Base-by-base conservation (phyloP, 805 yeast species). In the Metschnikowia amazonensis region DNA sequence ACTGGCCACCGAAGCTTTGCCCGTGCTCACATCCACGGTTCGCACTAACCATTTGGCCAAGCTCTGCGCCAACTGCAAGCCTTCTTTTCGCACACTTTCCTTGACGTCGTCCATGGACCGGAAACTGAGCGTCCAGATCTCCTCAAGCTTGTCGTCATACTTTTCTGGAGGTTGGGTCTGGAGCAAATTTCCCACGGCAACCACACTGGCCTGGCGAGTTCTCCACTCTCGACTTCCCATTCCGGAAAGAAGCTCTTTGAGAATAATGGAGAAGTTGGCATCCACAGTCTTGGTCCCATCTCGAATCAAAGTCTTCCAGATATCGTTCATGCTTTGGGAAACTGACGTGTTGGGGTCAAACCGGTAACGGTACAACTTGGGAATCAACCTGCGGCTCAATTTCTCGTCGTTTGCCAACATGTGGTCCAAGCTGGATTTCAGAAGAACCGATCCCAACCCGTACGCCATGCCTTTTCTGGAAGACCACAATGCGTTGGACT, bases 381-480 rank as follows among this genome's bases (percentile, higher is more conserved):
- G 95, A 39, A 92, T 79, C 44, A 94, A 73, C 36, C 79, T 74
- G 33, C 68, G 66, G 0, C 92, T 72, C 21, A 86, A 65, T 1
- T 65, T 63, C 2, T 75, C 64, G 57, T 88, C 81, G 1, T 78
- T 70, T 1, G 72, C 53, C 18, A 88, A 61, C 57, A 86, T 65
- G 9, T 79, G 75, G 49, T 84, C 86, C 42, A 92, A 69, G 48
- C 86, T 82, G 0, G 90, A 74, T 56, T 86, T 87, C 2, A 96
- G 84, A 61, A 92, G 67, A 36, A 92, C 83, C 0, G 88, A 82
- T 8, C 96, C 92, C 30, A 92, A 71, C 0, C 98, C 97, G 68
- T 87, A 92, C 0, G 98, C 98, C 57, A 89, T 81, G 42, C 98
- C 99, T 53, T 86, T 87, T 60, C 96, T 74, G 0, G 97, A 86